Evolutionary conservation across 1,284 basidiomycete species (phyloP).

Genomic region (Trametes hirsuta): DNA sequence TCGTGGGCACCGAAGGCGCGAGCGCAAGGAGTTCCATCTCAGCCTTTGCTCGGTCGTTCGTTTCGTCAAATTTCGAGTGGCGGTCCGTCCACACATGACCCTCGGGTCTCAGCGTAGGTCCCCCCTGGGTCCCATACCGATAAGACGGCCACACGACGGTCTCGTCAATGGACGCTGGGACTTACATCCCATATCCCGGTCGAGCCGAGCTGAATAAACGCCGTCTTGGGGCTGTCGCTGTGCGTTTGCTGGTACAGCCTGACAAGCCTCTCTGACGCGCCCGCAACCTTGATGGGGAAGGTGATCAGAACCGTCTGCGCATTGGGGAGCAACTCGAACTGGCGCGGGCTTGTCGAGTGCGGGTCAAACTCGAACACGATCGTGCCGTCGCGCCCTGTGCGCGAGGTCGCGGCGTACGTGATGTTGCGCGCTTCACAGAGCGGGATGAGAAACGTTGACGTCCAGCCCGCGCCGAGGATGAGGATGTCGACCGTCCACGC

Average conservation of each 20-base stretch:
- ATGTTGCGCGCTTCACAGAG: slow-evolving; percentile 48
- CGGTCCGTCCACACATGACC: slow-evolving; percentile 47
- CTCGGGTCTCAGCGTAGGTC: slow-evolving; percentile 15
- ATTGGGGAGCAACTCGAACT: slow-evolving; percentile 51
- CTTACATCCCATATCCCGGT: slow-evolving; percentile 67
- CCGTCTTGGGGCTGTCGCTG: slow-evolving; percentile 24
- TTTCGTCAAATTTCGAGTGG: slow-evolving; percentile 46
- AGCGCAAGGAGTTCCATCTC: slow-evolving; percentile 59
- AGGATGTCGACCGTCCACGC: slow-evolving; percentile 51
- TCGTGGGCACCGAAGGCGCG: slow-evolving; percentile 45
- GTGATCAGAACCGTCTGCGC: slow-evolving; percentile 64
- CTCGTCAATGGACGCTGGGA: not conserved
- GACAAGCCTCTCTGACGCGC: slow-evolving; percentile 45
- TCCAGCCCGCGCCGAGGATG: slow-evolving; percentile 74
- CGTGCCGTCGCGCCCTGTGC: slow-evolving; percentile 49
- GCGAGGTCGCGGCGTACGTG: slow-evolving; percentile 58
- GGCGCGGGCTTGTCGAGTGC: slow-evolving; percentile 40
- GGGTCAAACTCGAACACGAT: slow-evolving; percentile 55
- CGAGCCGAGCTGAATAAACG: slow-evolving; percentile 64
- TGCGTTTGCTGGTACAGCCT: slow-evolving; percentile 40
- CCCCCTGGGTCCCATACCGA: slow-evolving; percentile 7
- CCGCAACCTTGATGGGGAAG: slow-evolving; percentile 56
- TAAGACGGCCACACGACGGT: not conserved
- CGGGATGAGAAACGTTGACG: slow-evolving; percentile 62
- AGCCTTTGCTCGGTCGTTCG: slow-evolving; percentile 48